Conservation (phyloP, 345 rosid genomes). For the Rhodamnia rubescens region DNA sequence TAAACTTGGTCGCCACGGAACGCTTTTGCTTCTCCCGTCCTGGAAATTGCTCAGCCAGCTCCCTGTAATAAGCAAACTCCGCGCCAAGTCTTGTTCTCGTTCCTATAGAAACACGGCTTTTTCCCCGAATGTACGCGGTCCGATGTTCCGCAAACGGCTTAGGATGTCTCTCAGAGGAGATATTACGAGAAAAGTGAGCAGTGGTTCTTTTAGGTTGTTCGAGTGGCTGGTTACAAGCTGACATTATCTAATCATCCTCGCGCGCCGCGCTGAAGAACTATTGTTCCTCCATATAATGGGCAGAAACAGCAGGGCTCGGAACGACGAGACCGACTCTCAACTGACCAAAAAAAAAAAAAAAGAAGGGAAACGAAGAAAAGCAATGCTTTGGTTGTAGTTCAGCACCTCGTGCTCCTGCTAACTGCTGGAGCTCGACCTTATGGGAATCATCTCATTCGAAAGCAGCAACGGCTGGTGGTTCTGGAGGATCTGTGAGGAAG, state of each 20-base stretch:
- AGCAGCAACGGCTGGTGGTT: conserved; percentile 1
- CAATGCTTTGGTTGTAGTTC: background rate
- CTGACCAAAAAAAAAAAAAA: background rate
- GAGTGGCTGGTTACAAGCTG: background rate
- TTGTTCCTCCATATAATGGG: background rate
- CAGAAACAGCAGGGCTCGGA: background rate
- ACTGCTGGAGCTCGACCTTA: background rate
- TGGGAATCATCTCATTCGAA: conserved; percentile 2
- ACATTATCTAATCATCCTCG: background rate
- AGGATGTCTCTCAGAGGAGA: background rate
- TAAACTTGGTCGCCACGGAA: background rate
- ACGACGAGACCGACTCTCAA: background rate
- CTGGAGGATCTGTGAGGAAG: conserved; percentile 13
- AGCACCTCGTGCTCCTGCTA: background rate
- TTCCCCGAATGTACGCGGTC: background rate
- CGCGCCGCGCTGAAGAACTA: background rate
- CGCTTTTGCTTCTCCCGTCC: background rate
- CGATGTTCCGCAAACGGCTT: background rate
- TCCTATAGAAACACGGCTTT: background rate
- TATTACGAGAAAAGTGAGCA: background rate
- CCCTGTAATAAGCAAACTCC: background rate
- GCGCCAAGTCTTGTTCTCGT: background rate
- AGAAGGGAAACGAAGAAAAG: background rate
- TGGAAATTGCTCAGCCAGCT: background rate
- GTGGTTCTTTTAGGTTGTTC: background rate